phyloP scores from a whole-genome alignment of 768 basidiomycete species.

The Leucosporidium scottii region DNA sequence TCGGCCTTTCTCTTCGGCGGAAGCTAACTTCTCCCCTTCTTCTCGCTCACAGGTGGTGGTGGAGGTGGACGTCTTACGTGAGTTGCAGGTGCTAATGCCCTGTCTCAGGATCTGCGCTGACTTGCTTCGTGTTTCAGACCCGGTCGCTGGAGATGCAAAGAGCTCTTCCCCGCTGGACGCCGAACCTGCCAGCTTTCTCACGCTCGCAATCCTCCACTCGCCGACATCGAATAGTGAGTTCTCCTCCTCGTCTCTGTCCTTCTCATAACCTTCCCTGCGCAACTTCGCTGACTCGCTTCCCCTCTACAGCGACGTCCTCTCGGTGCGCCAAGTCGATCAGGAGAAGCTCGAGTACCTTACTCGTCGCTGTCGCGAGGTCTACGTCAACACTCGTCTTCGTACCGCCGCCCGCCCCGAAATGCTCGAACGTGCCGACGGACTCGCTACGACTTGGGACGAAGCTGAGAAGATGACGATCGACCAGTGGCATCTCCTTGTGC shows the following conservation, averaged over 20 bases:
- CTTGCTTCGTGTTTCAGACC: not conserved
- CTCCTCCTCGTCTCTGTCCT: not conserved
- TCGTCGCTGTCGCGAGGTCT: slow-evolving; percentile 2
- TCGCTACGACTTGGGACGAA: slow-evolving; percentile 8
- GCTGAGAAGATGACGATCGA: slow-evolving; percentile 18
- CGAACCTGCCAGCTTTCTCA: slow-evolving; percentile 13
- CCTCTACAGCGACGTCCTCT: slow-evolving; percentile 2
- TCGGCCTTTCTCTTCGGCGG: no score
- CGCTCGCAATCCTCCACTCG: slow-evolving; percentile 11
- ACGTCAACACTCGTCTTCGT: slow-evolving; percentile 8
- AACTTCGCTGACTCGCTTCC: not conserved
- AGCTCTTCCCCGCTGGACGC: slow-evolving; percentile 9
- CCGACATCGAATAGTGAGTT: slow-evolving; percentile 5
- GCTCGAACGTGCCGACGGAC: slow-evolving; percentile 15
- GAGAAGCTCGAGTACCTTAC: slow-evolving; percentile 1
- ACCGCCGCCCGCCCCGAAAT: slow-evolving; percentile 9
- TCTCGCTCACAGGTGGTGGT: not conserved
- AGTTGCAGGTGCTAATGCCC: no score
- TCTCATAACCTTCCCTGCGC: not conserved
- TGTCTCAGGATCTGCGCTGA: no score
- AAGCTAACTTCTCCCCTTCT: no score
- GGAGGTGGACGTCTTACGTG: not conserved
- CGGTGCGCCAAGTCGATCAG: not conserved
- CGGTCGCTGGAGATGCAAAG: slow-evolving; percentile 11
- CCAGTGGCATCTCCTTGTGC: slow-evolving; percentile 10